A percentile compares a stretch with the other conserved stretches of the same genome.
Evolutionary conservation across 1,139 yeast species (phyloP).

Genomic region (Blastobotrys buckinghamii): DNA sequence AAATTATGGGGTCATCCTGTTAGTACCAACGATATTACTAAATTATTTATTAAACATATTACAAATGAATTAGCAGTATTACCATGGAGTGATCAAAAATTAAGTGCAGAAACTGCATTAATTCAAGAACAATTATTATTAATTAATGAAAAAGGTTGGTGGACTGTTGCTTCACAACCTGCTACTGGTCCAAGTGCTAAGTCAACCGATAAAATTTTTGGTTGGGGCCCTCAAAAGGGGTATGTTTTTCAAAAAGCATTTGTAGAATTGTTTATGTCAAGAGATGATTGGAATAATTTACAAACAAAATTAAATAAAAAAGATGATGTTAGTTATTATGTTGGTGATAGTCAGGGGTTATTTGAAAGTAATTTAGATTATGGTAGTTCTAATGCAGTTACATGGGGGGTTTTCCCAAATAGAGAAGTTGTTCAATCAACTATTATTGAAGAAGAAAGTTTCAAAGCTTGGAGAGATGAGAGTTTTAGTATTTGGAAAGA

Average conservation of each 20-base stretch:
- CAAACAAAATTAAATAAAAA: constrained; percentile 48
- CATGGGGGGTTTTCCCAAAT: constrained; percentile 95
- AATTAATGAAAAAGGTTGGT: constrained; percentile 67
- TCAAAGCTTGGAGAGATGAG: constrained; percentile 90
- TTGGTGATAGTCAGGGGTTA: constrained; percentile 45
- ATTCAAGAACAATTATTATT: constrained; percentile 87
- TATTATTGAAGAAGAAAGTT: constrained; percentile 79
- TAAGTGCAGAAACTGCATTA: constrained; percentile 83
- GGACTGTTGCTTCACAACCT: constrained; percentile 94
- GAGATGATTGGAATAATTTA: constrained; percentile 60
- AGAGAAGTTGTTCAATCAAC: constrained; percentile 85
- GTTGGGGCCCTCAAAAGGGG: constrained; percentile 95
- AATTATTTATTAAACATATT: constrained; percentile 66
- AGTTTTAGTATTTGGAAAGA: constrained; percentile 87
- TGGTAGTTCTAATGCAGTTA: constrained; percentile 64
- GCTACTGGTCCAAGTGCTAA: constrained; percentile 69
- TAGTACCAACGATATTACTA: constrained; percentile 54
- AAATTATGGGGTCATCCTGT: constrained; percentile 82
- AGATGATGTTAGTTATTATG: constrained; percentile 57
- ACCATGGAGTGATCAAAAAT: constrained; percentile 88
- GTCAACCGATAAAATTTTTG: constrained; percentile 80
- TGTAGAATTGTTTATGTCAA: constrained; percentile 78
- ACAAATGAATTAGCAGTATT: constrained; percentile 68
- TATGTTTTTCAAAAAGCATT: constrained; percentile 89
- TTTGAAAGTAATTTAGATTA: constrained; percentile 54